A percentile compares a stretch with the other conserved stretches of the same genome.
Evolutionary conservation across 1,284 basidiomycete genomes (phyloP).

Genomic region (Moesziomyces aphidis): DNA sequence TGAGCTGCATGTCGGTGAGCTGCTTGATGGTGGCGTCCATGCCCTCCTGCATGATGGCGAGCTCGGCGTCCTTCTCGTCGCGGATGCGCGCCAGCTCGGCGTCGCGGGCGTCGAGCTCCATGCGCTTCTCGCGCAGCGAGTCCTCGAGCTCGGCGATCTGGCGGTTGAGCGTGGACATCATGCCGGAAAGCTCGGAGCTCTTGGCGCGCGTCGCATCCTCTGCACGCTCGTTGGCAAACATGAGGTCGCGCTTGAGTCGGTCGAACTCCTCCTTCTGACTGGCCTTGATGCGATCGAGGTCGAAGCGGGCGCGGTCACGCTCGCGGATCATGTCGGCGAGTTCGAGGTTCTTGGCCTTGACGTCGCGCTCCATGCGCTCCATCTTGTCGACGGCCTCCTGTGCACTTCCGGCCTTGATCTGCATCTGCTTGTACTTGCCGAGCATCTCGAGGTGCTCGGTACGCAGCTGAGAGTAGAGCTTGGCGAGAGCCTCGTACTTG

Average conservation of each 20-base stretch:
- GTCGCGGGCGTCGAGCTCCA: slow-evolving; percentile 79
- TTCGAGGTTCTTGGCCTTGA: slow-evolving; percentile 98
- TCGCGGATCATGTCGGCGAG: slow-evolving; percentile 99
- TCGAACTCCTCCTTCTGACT: slow-evolving; percentile 94
- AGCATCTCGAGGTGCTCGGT: slow-evolving; percentile 98
- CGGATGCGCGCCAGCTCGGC: slow-evolving; percentile 82
- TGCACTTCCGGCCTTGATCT: slow-evolving; percentile 97
- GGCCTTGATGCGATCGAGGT: slow-evolving; percentile 93
- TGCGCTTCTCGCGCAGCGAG: slow-evolving; percentile 79
- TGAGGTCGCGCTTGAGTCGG: slow-evolving; percentile 88
- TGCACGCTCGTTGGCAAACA: slow-evolving; percentile 97
- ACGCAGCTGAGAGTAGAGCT: slow-evolving; percentile 97
- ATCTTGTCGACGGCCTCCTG: slow-evolving; percentile 99
- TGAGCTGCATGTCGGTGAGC: slow-evolving; percentile 87
- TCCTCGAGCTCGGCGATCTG: slow-evolving; percentile 96
- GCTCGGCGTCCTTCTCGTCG: slow-evolving; percentile 97
- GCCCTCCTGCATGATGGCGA: slow-evolving; percentile 93
- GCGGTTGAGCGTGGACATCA: slow-evolving; percentile 93
- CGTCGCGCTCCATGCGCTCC: slow-evolving; percentile 98
- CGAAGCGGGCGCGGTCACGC: slow-evolving; percentile 93
- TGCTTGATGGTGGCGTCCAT: slow-evolving; percentile 94
- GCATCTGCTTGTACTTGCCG: slow-evolving; percentile 95
- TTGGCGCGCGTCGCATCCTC: slow-evolving; percentile 92
- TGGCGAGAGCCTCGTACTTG: slow-evolving; percentile 98
- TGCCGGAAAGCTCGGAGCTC: slow-evolving; percentile 88